Percentiles rank a stretch among this genome's conserved stretches.
Evolutionary conservation across 768 basidiomycete species (phyloP).

Genomic region (Trametes cingulata): DNA sequence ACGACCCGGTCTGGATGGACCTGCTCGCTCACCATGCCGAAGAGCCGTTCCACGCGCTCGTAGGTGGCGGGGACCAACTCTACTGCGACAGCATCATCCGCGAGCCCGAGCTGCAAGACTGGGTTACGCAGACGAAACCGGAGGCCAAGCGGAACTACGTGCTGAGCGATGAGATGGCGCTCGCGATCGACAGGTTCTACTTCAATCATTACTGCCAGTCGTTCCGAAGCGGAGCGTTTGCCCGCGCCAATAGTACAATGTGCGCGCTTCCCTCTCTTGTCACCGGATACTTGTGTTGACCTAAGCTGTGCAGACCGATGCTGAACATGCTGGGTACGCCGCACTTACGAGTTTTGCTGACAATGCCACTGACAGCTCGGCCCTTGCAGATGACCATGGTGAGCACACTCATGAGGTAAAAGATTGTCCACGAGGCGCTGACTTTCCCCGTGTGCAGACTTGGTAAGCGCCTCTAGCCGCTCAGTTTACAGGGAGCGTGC

Average conservation of each 20-base stretch:
- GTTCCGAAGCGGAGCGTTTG: conserved; percentile 89
- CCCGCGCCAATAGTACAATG: conserved; percentile 88
- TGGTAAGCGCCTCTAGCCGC: conserved; percentile 38
- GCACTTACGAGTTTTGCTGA: not conserved
- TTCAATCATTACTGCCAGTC: conserved; percentile 89
- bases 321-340: conserved; percentile 78
- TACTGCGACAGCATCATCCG: conserved; percentile 83
- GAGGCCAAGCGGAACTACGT: conserved; percentile 58
- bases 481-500: not conserved
- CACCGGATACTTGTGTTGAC: conserved; percentile 42
- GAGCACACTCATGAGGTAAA: conserved; percentile 29
- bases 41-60: conserved; percentile 84
- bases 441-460: conserved; percentile 34
- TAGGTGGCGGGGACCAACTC: conserved; percentile 93
- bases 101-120: conserved; percentile 87
- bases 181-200: conserved; percentile 82
- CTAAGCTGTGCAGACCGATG: conserved; percentile 67
- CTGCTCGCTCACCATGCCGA: conserved; percentile 80
- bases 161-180: conserved; percentile 69
- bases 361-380: conserved; percentile 2
- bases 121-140: conserved; percentile 65
- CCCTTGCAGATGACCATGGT: conserved; percentile 77
- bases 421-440: conserved; percentile 10
- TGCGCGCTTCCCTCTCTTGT: conserved; percentile 39
- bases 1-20: conserved; percentile 93